Conservation (phyloP, 345 rosid species). For the Linum usitatissimum region DNA sequence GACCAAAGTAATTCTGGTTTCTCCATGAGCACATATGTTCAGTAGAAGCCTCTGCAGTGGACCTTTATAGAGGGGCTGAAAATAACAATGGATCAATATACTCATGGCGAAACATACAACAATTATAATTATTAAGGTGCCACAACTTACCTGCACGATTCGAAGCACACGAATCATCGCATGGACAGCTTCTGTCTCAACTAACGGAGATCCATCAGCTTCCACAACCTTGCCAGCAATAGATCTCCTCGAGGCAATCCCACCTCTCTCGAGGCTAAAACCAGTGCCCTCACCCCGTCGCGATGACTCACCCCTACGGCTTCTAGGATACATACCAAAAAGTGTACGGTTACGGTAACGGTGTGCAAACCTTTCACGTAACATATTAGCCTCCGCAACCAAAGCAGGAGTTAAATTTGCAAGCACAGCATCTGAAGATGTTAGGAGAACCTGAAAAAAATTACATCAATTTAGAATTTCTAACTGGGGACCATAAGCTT, state of each 20-base stretch:
- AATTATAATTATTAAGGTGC: not conserved
- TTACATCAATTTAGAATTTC: not conserved
- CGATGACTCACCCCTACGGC: slow-evolving; percentile 89
- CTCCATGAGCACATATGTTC: slow-evolving; percentile 83
- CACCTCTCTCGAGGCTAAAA: slow-evolving; percentile 53
- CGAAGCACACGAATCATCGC: slow-evolving; percentile 88
- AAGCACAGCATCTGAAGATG: slow-evolving; percentile 92
- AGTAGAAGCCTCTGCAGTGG: slow-evolving; percentile 82
- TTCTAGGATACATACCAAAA: slow-evolving; percentile 91
- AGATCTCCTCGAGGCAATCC: slow-evolving; percentile 56
- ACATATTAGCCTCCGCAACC: slow-evolving; percentile 96
- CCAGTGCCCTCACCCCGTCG: slow-evolving; percentile 71
- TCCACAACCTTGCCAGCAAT: slow-evolving; percentile 57
- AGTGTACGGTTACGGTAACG: slow-evolving; percentile 70
- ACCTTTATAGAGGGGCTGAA: slow-evolving; percentile 91
- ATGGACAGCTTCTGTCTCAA: slow-evolving; percentile 65
- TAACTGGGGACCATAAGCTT: not conserved
- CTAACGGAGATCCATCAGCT: slow-evolving; percentile 85
- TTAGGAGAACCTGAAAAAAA: slow-evolving; percentile 64
- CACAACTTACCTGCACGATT: slow-evolving; percentile 66
- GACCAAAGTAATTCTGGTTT: slow-evolving; percentile 65
- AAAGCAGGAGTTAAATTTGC: slow-evolving; percentile 96
- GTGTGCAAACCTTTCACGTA: slow-evolving; percentile 92
- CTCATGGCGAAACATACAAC: slow-evolving; percentile 4
- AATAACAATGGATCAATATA: slow-evolving; percentile 8